These are phyloP conservation scores for Fusarium xylarioides DNA, from an alignment of 2,329 filamentous ascomycete species.

Conservation along the genomic window DNA sequence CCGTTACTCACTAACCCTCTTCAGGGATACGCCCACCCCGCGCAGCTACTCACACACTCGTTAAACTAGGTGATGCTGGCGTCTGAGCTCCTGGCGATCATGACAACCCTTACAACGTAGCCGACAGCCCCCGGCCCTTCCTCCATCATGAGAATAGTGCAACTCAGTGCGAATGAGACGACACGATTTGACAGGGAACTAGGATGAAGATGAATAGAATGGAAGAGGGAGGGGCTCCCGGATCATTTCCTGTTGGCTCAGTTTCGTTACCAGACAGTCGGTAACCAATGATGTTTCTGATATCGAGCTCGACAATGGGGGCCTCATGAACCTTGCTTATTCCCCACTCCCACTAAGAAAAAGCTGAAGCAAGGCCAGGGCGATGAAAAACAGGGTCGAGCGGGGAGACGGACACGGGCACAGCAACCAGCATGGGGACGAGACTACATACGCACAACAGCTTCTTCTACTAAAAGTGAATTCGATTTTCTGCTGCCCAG, in stretches of 20 bases:
- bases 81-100: slow-evolving; percentile 13
- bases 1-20: background rate
- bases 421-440: background rate
- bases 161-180: background rate
- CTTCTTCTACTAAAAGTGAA: background rate
- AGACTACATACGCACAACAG: background rate
- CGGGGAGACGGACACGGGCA: background rate
- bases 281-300: slow-evolving; percentile 17
- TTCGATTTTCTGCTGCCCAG: background rate
- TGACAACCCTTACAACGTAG: background rate
- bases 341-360: background rate
- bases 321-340: slow-evolving; percentile 13
- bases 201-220: slow-evolving; percentile 2
- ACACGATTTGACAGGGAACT: background rate
- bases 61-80: background rate
- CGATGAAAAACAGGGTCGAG: background rate
- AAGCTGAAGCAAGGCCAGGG: background rate
- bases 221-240: background rate
- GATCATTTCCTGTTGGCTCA: slow-evolving; percentile 35
- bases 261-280: slow-evolving; percentile 22
- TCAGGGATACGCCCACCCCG: background rate
- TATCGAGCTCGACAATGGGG: slow-evolving; percentile 7
- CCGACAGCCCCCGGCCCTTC: background rate
- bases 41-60: background rate
- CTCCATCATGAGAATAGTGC: slow-evolving; percentile 9